phyloP scores from a whole-genome alignment of 2,329 filamentous ascomycete genomes.

The Aspergillus fischeri region DNA sequence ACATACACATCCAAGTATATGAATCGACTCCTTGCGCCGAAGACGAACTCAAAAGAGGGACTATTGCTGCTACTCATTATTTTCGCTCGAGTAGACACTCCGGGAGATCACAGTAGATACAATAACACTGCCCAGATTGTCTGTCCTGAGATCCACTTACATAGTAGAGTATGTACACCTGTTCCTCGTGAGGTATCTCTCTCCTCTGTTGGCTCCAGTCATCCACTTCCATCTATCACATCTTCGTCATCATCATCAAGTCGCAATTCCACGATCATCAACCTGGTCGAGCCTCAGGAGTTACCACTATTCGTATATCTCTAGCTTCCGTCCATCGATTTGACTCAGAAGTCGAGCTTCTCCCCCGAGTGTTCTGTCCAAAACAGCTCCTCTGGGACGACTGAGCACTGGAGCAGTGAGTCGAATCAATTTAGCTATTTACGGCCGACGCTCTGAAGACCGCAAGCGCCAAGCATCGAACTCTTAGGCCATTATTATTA shows the following conservation, averaged over 20 bases:
- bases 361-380: not conserved
- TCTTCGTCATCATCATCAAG: not conserved
- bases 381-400: not conserved
- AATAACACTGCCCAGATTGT: not conserved
- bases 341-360: not conserved
- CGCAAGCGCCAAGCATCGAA: not conserved
- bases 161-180: constrained; percentile 39
- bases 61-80: not conserved
- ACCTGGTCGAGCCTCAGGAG: not conserved
- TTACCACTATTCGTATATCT: not conserved
- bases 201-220: constrained; percentile 2
- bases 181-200: constrained; percentile 26
- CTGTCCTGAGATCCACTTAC: not conserved
- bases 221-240: not conserved
- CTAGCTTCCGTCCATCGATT: not conserved
- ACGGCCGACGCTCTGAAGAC: not conserved
- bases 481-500: not conserved
- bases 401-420: not conserved
- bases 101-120: not conserved
- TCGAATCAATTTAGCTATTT: not conserved
- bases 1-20: not conserved
- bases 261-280: not conserved
- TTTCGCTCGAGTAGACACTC: not conserved
- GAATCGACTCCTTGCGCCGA: not conserved
- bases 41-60: not conserved